phyloP scores from a whole-genome alignment of 805 yeast species.

The Saturnispora ahearnii region DNA sequence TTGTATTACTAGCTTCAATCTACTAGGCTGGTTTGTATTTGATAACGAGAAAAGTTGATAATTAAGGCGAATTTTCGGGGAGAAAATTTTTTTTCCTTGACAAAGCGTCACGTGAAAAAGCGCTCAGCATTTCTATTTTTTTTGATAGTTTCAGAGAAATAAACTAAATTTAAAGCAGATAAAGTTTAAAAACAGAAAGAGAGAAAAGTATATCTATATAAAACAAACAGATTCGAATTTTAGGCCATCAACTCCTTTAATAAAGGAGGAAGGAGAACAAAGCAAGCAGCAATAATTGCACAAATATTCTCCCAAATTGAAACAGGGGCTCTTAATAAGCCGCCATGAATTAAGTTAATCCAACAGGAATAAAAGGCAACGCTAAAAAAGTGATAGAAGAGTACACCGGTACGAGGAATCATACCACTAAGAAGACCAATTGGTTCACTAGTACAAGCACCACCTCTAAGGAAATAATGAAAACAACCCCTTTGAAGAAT shows the following conservation, averaged over 20 bases:
- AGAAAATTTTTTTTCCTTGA: background rate
- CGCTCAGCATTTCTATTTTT: background rate
- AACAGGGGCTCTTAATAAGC: constrained; percentile 49
- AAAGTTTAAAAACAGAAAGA: background rate
- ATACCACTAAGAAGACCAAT: constrained; percentile 78
- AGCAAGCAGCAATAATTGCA: constrained; percentile 62
- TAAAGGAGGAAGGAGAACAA: constrained; percentile 74
- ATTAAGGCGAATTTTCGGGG: background rate
- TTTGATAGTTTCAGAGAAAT: too few relatives aligned
- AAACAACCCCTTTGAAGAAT: constrained; percentile 85
- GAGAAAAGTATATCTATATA: background rate
- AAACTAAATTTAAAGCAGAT: background rate
- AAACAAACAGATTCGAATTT: background rate
- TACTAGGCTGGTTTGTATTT: background rate
- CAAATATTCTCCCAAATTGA: constrained; percentile 64
- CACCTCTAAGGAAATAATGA: constrained; percentile 76
- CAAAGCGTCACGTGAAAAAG: background rate
- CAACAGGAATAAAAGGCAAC: constrained; percentile 83
- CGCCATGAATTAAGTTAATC: constrained; percentile 63
- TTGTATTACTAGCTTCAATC: background rate
- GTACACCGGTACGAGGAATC: constrained; percentile 59
- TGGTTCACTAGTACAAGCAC: constrained; percentile 69
- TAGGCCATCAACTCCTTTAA: constrained; percentile 13
- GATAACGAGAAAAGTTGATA: background rate
- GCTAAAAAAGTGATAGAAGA: constrained; percentile 79